phyloP scores from a whole-genome alignment of 768 basidiomycete genomes.

The Lactarius vividus region DNA sequence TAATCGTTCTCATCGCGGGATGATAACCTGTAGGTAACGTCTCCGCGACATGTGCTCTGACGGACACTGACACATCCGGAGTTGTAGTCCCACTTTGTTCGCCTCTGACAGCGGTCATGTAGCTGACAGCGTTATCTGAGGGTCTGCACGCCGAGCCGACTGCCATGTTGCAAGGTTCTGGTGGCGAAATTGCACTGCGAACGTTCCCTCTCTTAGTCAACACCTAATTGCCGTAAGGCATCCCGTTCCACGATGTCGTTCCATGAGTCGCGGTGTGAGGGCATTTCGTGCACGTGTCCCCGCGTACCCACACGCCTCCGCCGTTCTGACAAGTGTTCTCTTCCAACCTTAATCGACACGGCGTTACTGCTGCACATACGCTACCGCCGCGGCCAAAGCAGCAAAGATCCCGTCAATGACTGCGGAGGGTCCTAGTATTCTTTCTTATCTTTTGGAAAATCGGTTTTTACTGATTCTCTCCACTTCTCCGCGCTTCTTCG shows the following conservation, averaged over 20 bases:
- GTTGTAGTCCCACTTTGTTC: too few species aligned
- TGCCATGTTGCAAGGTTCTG: background rate
- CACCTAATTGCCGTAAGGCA: background rate
- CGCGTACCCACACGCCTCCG: background rate
- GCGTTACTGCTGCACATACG: background rate
- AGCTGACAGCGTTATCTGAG: background rate
- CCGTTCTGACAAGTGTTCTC: background rate
- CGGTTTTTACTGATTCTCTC: background rate
- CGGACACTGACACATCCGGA: background rate
- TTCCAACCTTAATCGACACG: background rate
- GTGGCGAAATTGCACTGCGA: too few species aligned
- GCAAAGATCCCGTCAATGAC: background rate
- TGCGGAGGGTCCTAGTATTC: background rate
- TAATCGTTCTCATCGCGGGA: background rate
- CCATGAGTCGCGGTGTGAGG: background rate
- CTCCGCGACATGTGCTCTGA: background rate
- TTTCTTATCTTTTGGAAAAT: background rate
- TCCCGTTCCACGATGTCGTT: too few species aligned
- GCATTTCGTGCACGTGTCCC: background rate
- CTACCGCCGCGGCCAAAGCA: background rate
- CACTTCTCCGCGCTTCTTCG: background rate
- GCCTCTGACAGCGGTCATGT: background rate
- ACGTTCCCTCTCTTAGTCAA: background rate
- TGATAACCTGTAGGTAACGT: background rate
- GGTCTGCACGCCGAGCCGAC: background rate